phyloP scores from a whole-genome alignment of 352 stramenopile species.

The Saprolegnia parasitica region DNA sequence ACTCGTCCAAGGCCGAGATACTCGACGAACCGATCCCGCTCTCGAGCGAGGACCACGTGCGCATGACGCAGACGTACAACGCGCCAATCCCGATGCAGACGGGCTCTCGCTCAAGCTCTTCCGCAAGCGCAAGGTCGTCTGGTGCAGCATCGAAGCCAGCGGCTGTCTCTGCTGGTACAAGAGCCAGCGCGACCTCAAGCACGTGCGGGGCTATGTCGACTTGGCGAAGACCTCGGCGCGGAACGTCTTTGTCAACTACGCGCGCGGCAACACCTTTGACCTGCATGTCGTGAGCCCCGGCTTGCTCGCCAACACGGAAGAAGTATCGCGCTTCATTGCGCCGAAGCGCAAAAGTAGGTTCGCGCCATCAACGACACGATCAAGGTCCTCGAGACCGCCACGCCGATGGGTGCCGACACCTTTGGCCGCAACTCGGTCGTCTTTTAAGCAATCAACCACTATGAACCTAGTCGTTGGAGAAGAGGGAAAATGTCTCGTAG shows the following conservation, averaged over 20 bases:
- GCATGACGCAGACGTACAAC: constrained; percentile 28
- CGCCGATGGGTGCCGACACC: background rate
- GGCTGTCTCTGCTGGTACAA: constrained; percentile 28
- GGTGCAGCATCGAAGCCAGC: constrained; percentile 19
- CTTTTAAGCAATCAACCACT: constrained; percentile 17
- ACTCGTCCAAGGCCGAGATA: background rate
- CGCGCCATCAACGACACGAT: constrained; percentile 12
- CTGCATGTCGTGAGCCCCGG: constrained; percentile 7
- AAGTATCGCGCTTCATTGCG: constrained; percentile 8
- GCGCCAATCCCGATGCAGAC: constrained; percentile 16
- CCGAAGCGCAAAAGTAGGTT: constrained; percentile 18
- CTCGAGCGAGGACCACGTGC: constrained; percentile 2
- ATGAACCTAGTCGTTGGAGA: no score
- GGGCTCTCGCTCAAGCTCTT: constrained; percentile 21
- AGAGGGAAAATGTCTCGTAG: no score
- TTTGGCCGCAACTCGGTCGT: constrained; percentile 28
- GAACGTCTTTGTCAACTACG: constrained; percentile 14
- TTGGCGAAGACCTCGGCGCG: constrained; percentile 8
- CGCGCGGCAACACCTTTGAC: background rate
- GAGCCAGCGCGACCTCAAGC: constrained; percentile 7
- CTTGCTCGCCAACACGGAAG: constrained; percentile 18
- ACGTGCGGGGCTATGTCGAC: constrained; percentile 22
- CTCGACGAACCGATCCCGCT: background rate
- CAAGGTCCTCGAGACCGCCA: constrained; percentile 9
- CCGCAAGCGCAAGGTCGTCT: constrained; percentile 24